Base-by-base conservation (phyloP, 2,329 filamentous ascomycete genomes). In the Xylariaceae sp. region DNA sequence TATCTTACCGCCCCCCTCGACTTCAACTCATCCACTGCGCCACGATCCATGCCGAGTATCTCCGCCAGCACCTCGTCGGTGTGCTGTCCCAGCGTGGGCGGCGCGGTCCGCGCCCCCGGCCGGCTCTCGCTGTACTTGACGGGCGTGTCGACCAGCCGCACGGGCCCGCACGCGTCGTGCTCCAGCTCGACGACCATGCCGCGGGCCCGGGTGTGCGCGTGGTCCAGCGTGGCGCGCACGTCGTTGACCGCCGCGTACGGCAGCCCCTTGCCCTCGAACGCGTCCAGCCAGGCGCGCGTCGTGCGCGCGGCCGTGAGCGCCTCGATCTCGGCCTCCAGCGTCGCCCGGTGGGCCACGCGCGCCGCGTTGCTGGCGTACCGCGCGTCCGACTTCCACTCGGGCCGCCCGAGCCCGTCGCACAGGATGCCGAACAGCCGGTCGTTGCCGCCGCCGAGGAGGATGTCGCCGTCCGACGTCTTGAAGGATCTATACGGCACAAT, bases 181-280 rank as follows among this genome's bases (percentile, higher is more conserved):
- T 94, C 75, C 28, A 95, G 67, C 53, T 94, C 83, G 11, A 85
- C 76, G 1, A 98, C 83, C 92, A 98, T 98, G 39, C 80, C 74
- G 37, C 92, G 75, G 15, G 89, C 89, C 63, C 63, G 67, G 63
- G 87, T 87, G 60, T 98, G 92, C 41, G 81, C 74, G 54, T 95
- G 88, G 40, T 83, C 80, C 33, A 98, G 64, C 0, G 92, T 86
- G 14, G 70, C 75, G 57, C 92, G 83, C 6, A 98, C 78, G 53
- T 98, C 90, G 53, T 96, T 98, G 47, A 98, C 83, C 1, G 90
- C 87, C 1, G 90, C 84, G 52, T 92, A 98, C 0, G 92, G 92
- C 80, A 98, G 80, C 5, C 92, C 92, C 38, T 75, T 83, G n/a
- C 86, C 88, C 50, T 95, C 87, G 28, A 95, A 80, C 1, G 89